Conservation (phyloP, 2,329 filamentous ascomycete species). For the Aspergillus calidoustus region DNA sequence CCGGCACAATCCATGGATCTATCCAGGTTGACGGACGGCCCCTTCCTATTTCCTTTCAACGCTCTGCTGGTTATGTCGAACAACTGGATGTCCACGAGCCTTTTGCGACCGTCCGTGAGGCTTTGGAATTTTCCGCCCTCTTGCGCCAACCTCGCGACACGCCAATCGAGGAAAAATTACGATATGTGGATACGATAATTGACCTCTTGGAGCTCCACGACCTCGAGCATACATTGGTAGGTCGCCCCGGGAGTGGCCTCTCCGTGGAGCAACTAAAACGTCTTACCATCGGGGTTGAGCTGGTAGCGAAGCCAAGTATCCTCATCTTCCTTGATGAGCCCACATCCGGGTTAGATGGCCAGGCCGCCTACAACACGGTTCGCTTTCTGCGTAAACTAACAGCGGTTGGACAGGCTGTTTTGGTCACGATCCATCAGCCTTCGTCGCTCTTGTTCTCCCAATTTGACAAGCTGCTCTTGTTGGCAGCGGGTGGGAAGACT, state of each 20-base stretch:
- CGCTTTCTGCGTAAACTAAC: conserved; percentile 68
- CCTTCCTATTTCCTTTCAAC: conserved; percentile 64
- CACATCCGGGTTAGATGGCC: conserved; percentile 68
- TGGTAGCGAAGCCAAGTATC: conserved; percentile 68
- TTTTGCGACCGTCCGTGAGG: conserved; percentile 66
- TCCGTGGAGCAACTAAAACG: conserved; percentile 69
- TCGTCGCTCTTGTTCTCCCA: conserved; percentile 67
- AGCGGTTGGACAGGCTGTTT: conserved; percentile 65
- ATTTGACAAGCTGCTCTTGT: conserved; percentile 69
- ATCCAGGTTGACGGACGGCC: conserved; percentile 68
- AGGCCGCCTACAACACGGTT: conserved; percentile 67
- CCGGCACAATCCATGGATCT: conserved; percentile 63
- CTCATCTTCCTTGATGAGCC: conserved; percentile 72
- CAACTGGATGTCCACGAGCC: conserved; percentile 70
- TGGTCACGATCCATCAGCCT: conserved; percentile 72
- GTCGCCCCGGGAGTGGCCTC: conserved; percentile 43
- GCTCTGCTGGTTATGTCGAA: conserved; percentile 69
- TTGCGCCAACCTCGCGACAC: conserved; percentile 59
- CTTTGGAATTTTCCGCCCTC: conserved; percentile 68
- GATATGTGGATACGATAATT: conserved; percentile 66
- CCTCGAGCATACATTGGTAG: conserved; percentile 65
- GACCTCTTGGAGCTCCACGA: conserved; percentile 64
- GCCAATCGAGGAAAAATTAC: conserved; percentile 61
- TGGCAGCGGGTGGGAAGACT: conserved; percentile 67
- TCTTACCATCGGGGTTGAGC: conserved; percentile 71